Conservation (phyloP, 2,329 filamentous ascomycete genomes). For the Trichoderma hamatum region DNA sequence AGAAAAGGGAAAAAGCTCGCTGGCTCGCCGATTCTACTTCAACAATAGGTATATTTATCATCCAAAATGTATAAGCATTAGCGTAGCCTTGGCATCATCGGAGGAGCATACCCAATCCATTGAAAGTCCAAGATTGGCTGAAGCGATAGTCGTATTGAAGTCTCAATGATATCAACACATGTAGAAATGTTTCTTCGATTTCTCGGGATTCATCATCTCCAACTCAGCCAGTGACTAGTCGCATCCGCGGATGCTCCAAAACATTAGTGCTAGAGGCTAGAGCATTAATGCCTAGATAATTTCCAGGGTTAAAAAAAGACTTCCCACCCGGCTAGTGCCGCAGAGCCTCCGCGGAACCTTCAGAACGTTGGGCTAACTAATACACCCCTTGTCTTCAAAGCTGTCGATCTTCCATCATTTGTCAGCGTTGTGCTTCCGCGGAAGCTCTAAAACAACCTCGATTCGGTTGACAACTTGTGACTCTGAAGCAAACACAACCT, state of each 20-base stretch:
- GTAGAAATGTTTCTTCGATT: background rate
- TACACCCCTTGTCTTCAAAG: background rate
- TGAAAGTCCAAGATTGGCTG: background rate
- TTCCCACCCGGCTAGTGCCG: too few relatives aligned
- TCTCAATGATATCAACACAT: background rate
- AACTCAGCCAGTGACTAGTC: background rate
- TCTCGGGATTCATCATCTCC: background rate
- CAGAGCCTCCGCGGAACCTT: background rate
- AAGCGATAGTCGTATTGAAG: background rate
- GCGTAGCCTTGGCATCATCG: background rate
- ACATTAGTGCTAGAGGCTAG: background rate
- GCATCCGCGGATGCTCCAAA: background rate
- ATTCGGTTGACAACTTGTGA: background rate
- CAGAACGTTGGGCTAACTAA: background rate
- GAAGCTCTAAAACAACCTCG: background rate
- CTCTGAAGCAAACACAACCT: background rate
- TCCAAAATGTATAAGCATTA: background rate
- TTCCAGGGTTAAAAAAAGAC: background rate
- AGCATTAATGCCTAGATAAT: background rate
- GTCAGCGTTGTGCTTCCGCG: background rate
- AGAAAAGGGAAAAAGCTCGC: background rate
- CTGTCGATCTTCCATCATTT: background rate
- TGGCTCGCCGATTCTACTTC: background rate
- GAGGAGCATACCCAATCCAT: background rate
- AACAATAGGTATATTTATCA: background rate